Base-by-base conservation (phyloP, 306 rosid genomes). In the Arachis stenosperma region DNA sequence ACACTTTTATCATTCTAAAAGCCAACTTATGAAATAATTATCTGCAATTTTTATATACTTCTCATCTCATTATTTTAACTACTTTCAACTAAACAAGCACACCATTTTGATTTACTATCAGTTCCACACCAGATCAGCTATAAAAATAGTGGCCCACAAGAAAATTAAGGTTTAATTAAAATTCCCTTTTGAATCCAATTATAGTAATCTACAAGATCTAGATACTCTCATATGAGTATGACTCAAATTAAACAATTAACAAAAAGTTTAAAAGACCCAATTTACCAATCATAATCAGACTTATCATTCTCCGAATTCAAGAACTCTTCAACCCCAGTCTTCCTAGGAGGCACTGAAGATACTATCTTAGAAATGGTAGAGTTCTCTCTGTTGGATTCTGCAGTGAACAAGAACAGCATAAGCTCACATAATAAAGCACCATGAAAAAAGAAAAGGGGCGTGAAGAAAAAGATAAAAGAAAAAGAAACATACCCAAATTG, bases 221-320 rank as follows among this genome's bases (percentile, higher is more conserved):
- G 7, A 40, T 58, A 44, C 54, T 51, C 3, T 33, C 27, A 43
- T 2, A 22, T 0, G 33, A 3, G 37, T 33, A 33, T 33, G 37
- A 4, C 37, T 48, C 17, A 71, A 75, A 61, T 55, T 66, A 75
- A 5, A 58, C 62, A 61, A 65, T 6, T 44, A 43, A 65, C 9
- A 57, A 75, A 65, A 52, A 52, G 6, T 52, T 17, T 22, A 14
- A n/a, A 52, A 78, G 70, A 15, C 58, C 30, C 57, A 74, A 70
- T 73, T 79, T 82, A 94, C 99, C 99, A 89, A 61, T 94, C 96
- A 71, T 88, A 89, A 70, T 91, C 99, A 76, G 99, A 89, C 79
- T 91, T 94, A 41, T 89, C 97, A 77, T 91, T 94, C 85, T 89
- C 99, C 42, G 96, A 88, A 78, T 89, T 85, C 86, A 91, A 80